Evolutionary conservation across 805 yeast genomes (phyloP).

Genomic region (Ogataea naganishii): DNA sequence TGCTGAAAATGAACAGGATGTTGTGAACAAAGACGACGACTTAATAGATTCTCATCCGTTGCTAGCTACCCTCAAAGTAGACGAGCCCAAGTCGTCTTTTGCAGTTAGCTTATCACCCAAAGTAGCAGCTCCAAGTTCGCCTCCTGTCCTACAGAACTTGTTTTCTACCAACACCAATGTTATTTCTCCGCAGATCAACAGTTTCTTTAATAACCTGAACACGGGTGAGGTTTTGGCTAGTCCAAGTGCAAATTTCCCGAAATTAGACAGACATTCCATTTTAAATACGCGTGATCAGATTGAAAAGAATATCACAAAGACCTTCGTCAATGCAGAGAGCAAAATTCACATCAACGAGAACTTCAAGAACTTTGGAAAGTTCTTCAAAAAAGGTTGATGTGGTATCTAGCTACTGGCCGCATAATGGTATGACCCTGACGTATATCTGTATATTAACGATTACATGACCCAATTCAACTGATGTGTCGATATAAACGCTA

Average conservation of each 20-base stretch:
- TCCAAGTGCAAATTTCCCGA: conserved; percentile 7
- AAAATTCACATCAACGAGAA: conserved; percentile 63
- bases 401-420: no score
- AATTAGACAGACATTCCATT: conserved; percentile 20
- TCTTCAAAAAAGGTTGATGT: conserved; percentile 32
- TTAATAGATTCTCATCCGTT: conserved; percentile 19
- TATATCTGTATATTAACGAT: no score
- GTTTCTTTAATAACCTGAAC: conserved; percentile 4
- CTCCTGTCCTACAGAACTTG: conserved; percentile 2
- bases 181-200: conserved; percentile 6
- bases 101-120: conserved; percentile 10
- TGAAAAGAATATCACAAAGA: conserved; percentile 36
- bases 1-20: conserved; percentile 23
- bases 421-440: no score
- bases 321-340: conserved; percentile 43
- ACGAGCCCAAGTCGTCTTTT: conserved; percentile 5
- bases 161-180: not conserved
- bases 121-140: conserved; percentile 25
- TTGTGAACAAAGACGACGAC: conserved; percentile 3
- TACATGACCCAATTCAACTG: no score
- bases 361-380: conserved; percentile 52
- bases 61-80: conserved; percentile 16
- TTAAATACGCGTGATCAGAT: conserved; percentile 33
- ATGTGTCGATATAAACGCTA: no score
- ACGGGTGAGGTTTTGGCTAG: conserved; percentile 1